These are phyloP conservation scores for Fistulifera pelliculosa DNA, from an alignment of 108 stramenopile genomes.

Conservation along the genomic window DNA sequence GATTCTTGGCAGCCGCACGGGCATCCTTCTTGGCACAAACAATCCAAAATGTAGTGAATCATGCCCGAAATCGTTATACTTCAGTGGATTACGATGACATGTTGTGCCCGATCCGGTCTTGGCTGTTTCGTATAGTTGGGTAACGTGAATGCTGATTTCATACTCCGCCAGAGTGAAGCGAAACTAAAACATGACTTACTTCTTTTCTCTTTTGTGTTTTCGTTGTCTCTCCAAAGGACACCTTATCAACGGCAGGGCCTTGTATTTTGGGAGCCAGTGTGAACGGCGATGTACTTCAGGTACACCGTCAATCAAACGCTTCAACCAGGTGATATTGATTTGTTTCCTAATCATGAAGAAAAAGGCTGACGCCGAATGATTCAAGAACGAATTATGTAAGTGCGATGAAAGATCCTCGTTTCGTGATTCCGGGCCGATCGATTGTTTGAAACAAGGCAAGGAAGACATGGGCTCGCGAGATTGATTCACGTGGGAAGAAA, in stretches of 20 bases:
- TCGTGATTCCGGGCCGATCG: constrained; percentile 39
- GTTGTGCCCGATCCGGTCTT: constrained; percentile 35
- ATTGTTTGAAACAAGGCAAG: constrained; percentile 49
- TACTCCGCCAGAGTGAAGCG: no score
- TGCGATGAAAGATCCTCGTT: constrained; percentile 10
- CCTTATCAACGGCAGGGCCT: constrained; percentile 48
- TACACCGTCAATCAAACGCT: constrained; percentile 32
- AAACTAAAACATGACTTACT: no score
- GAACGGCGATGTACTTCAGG: constrained; percentile 40
- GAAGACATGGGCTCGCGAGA: constrained; percentile 51
- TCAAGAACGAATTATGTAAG: constrained; percentile 25
- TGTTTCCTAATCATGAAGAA: constrained; percentile 10
- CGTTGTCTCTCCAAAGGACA: constrained; percentile 8
- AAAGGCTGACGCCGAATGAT: not conserved
- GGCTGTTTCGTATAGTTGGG: constrained; percentile 16
- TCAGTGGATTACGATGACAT: constrained; percentile 46
- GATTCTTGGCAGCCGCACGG: constrained; percentile 50
- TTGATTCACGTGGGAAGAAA: constrained; percentile 48
- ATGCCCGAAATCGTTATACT: constrained; percentile 61
- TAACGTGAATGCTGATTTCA: no score
- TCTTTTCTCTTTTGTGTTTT: no score
- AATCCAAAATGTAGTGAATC: constrained; percentile 51
- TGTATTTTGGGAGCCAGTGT: constrained; percentile 45
- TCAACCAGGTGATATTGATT: constrained; percentile 28
- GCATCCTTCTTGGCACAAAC: constrained; percentile 42